Conservation (phyloP, 176 grass and related monocot species). For the Hyparrhenia diplandra region DNA sequence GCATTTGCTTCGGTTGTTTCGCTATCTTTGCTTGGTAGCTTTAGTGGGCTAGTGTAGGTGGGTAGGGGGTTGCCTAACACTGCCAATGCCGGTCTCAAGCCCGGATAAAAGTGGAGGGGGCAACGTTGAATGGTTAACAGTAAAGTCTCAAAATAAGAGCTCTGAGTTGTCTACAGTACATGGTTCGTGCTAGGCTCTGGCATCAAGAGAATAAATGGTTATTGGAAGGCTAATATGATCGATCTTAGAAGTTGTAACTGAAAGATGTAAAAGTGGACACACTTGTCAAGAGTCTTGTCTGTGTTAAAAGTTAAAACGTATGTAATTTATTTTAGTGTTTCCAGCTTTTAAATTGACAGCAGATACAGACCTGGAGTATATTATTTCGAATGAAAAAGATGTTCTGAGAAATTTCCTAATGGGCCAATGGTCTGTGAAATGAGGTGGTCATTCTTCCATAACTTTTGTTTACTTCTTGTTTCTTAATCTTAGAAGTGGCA, state of each 20-base stretch:
- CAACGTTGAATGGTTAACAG: not conserved
- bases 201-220: not conserved
- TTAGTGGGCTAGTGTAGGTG: not conserved
- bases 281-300: not conserved
- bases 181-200: too few species aligned
- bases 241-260: not conserved
- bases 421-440: too few species aligned
- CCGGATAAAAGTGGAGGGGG: slow-evolving; percentile 47
- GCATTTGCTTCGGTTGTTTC: not conserved
- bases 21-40: not conserved
- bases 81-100: slow-evolving; percentile 47
- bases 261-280: not conserved
- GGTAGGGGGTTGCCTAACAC: slow-evolving; percentile 30
- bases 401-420: too few species aligned
- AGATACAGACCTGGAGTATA: not conserved
- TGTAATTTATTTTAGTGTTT: not conserved
- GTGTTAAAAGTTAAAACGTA: not conserved
- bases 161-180: too few species aligned
- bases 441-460: too few species aligned
- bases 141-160: too few species aligned
- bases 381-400: not conserved
- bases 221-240: too few species aligned
- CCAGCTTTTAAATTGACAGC: not conserved
- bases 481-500: too few species aligned
- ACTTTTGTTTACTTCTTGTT: too few species aligned